Evolutionary conservation across 345 rosid species (phyloP).

Genomic region (Gynandropsis gynandra): DNA sequence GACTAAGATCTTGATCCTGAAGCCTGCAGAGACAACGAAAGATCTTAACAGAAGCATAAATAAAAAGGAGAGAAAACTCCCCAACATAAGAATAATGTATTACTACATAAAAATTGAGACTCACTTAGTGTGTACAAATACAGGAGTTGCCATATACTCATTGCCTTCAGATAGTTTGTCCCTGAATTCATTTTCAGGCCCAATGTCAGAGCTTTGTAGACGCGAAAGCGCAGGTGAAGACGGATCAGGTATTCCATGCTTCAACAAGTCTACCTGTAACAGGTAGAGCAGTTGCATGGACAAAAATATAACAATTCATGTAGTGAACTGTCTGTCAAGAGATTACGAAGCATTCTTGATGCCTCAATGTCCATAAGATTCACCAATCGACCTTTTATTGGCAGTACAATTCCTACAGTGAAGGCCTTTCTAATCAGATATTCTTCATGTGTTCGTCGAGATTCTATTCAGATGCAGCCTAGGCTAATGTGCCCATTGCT

Average conservation of each 20-base stretch:
- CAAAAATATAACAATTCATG: not conserved
- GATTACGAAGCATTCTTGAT: not conserved
- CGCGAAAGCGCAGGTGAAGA: slow-evolving; percentile 43
- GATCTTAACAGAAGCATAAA: not conserved
- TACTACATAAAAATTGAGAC: slow-evolving; percentile 22
- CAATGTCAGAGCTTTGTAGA: slow-evolving; percentile 35
- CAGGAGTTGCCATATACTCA: slow-evolving; percentile 66
- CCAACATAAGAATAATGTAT: not conserved
- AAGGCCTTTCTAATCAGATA: too few species aligned
- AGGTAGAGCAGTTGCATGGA: not conserved
- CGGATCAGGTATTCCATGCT: slow-evolving; percentile 81
- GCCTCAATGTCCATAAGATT: too few species aligned
- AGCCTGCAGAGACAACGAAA: slow-evolving; percentile 30
- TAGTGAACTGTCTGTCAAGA: not conserved
- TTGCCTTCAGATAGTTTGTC: slow-evolving; percentile 42
- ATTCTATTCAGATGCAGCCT: too few species aligned
- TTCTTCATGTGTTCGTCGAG: too few species aligned
- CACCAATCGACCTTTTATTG: too few species aligned
- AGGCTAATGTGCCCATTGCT: too few species aligned
- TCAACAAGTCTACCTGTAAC: slow-evolving; percentile 73
- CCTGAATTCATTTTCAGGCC: slow-evolving; percentile 43
- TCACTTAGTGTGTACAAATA: slow-evolving; percentile 76
- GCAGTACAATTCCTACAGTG: too few species aligned
- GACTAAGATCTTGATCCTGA: slow-evolving; percentile 49
- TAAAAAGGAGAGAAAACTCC: not conserved